Evolutionary conservation across 495 filamentous ascomycete genomes (phyloP).

Genomic region (Podospora pseudoanserina): DNA sequence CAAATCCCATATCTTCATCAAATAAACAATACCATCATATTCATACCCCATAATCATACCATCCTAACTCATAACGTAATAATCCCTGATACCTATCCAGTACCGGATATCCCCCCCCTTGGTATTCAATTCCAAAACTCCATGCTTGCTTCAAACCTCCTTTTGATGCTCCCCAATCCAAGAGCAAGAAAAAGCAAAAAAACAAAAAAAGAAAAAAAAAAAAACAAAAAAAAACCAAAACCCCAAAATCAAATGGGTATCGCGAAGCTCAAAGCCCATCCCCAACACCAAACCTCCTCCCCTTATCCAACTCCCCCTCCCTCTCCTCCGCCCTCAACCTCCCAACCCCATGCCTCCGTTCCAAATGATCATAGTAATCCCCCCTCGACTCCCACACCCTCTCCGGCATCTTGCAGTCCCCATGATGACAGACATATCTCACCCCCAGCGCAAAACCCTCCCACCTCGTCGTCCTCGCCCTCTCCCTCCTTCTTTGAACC

Average conservation of each 20-base stretch:
- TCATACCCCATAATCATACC: neutral
- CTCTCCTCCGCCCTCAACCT: constrained; percentile 22
- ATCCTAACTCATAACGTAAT: neutral
- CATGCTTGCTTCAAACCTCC: neutral
- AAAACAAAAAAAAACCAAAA: neutral
- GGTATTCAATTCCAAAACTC: neutral
- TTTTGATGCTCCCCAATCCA: neutral
- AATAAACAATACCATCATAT: neutral
- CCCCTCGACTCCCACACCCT: constrained; percentile 23
- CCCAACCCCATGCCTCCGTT: constrained; percentile 21
- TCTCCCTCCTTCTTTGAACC: constrained; percentile 21
- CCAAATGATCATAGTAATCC: constrained; percentile 31
- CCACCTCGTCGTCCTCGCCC: constrained; percentile 31
- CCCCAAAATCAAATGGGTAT: neutral
- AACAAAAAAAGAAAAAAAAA: neutral
- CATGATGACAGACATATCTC: constrained; percentile 27
- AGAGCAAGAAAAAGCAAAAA: neutral
- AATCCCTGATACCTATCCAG: neutral
- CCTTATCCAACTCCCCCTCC: constrained; percentile 29
- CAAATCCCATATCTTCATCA: neutral
- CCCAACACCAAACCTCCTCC: constrained; percentile 25
- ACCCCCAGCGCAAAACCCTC: constrained; percentile 35
- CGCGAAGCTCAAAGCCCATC: neutral
- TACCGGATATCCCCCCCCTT: neutral
- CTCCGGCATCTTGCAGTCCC: constrained; percentile 18